Conservation (phyloP, 805 yeast species). For the Yarrowia keelungensis region DNA sequence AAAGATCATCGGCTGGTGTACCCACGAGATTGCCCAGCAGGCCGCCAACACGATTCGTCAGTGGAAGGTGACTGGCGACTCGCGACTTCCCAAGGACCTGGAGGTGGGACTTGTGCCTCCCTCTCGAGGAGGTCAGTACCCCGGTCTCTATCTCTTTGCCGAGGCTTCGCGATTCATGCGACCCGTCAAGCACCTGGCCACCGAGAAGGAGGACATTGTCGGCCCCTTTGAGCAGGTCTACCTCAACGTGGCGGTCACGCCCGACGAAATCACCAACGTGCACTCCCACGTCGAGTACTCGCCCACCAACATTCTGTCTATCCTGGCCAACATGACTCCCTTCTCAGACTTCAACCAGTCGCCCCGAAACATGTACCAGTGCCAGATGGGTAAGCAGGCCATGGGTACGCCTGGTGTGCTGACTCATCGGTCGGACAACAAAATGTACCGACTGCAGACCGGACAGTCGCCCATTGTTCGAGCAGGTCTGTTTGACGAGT, state of each 20-base stretch:
- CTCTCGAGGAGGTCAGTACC: constrained; percentile 94
- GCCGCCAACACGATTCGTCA: constrained; percentile 89
- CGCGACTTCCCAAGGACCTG: constrained; percentile 81
- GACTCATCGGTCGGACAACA: constrained; percentile 91
- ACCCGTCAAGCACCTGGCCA: constrained; percentile 90
- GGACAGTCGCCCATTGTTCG: constrained; percentile 98
- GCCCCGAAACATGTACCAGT: constrained; percentile 99
- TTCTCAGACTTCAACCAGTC: constrained; percentile 98
- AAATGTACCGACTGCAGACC: constrained; percentile 86
- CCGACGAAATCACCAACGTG: constrained; percentile 80
- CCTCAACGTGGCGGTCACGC: constrained; percentile 94
- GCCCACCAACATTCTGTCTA: constrained; percentile 93
- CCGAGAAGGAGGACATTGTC: constrained; percentile 80
- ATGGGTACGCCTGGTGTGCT: constrained; percentile 99
- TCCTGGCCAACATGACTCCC: constrained; percentile 95
- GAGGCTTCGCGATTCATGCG: constrained; percentile 95
- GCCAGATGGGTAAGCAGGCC: constrained; percentile 99
- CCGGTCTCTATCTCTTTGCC: constrained; percentile 90
- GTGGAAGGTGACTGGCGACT: constrained; percentile 86
- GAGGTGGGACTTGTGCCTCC: constrained; percentile 98
- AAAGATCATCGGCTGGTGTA: constrained; percentile 88
- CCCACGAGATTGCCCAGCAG: constrained; percentile 84
- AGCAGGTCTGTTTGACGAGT: constrained; percentile 90
- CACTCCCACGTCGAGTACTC: constrained; percentile 94
- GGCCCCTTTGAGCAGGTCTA: constrained; percentile 99